Evolutionary conservation across 139 green algal genomes (phyloP), one percentile per base, ranked within the genome.

Genomic region (Micractinium conductrix): DNA sequence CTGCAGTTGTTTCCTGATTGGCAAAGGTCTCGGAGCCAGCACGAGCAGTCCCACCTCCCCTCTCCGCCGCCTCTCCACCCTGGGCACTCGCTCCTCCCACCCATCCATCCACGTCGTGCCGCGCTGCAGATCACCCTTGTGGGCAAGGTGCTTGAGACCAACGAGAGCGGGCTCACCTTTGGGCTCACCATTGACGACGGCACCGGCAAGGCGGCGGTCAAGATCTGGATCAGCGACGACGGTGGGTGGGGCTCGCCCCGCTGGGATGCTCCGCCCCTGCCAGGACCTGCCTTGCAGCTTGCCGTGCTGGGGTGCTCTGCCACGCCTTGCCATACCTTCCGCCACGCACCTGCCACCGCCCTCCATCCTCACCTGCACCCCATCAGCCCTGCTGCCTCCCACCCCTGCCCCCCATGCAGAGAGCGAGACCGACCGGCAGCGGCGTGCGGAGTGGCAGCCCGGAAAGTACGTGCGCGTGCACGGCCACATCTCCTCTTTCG

Each of bases 391-490:
- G 6, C 35, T 37, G 26, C 35, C 0, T 72, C 55, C 42, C 21
- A 3, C 65, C 17, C 50, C 10, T 30, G 26, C 14, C n/a, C 30
- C 48, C 19, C 67, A 6, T 72, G 83, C 83, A 88, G 76, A 82
- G 12, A 73, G 76, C 76, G 76, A 82, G 55, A 24, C 68, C 69
- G 78, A 91, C 38, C 44, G 60, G 38, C 80, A 89, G 73, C 76
- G 73, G 76, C 83, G 82, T 10, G 91, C 88, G 0, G 86, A 93
- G 85, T 88, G 74, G 85, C 78, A 76, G 17, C 80, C 85, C 9
- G 91, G 92, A 22, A 85, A 84, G 50, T 97, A 98, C 85, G 92
- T 96, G 65, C 89, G 93, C 24, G 88, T 93, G 42, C 92, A 93
- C 87, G 95, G 95, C 58, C 86, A 96, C 75, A 19, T 97, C 6